Base-by-base conservation (phyloP, 2,329 filamentous ascomycete genomes). In the Fusarium subglutinans region DNA sequence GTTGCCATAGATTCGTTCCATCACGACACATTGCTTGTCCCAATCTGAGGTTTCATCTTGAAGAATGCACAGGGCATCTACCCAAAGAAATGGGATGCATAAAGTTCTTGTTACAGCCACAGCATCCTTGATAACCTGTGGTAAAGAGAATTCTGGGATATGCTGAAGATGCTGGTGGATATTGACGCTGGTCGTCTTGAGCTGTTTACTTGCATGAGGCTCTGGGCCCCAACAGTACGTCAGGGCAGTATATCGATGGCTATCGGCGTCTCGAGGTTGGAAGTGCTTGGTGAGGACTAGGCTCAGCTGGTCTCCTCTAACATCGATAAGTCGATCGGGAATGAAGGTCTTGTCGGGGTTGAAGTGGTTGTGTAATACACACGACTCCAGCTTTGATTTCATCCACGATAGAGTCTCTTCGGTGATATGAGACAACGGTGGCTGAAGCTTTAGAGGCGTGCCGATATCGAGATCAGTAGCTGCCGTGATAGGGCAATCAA, bases 271-370 rank as follows among this genome's bases (percentile, higher is more conserved):
- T 30, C 20, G 26, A 9, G 20, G 7, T 5, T 48, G 10, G 1
- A n/a, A 30, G 0, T 48, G 3, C 5, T 12, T n/a, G 5, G 26
- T 30, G 0, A 48, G 26, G 2, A n/a, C 45, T 48, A 48, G 26
- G 0, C 45, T n/a, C 20, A 30, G 20, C 14, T 0, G 45, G 0
- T 13, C 0, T 8, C 0, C 10, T n/a, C 45, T 48, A 0, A 48
- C 45, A 17, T 48, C 26, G 3, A 48, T 1, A 0, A 48, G 45
- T 0, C 45, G 6, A 17, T 48, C 45, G 2, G 45, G 45, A 8
- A 48, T 48, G 1, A 48, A 48, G 7, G 4, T n/a, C 4, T n/a
- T 48, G 4, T 48, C 2, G 0, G 26, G 20, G 2, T 30, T 48
- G 0, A 30, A 0, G 4, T 48, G 45, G 7, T 30, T 3, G 0